Evolutionary conservation across 2,329 filamentous ascomycete genomes (phyloP), one percentile per base, ranked within the genome.

Genomic region (Aureobasidium mangrovei): DNA sequence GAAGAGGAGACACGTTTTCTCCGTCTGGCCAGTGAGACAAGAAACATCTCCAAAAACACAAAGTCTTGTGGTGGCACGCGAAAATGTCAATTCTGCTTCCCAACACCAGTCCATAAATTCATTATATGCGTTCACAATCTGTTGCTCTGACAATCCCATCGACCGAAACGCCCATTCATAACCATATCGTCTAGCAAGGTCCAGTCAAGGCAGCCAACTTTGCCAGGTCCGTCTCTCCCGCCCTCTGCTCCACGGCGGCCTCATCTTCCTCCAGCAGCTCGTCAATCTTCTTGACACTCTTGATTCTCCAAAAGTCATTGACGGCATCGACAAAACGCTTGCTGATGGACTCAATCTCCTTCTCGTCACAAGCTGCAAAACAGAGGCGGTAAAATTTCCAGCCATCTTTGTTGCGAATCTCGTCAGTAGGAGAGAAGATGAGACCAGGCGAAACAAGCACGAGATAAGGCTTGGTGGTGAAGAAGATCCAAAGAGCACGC

Each of bases 331-430:
- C 82, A 63, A 94, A 83, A 28, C 84, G 71, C 64, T 79, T 71
- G 5, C 80, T 82, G 58, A 83, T 81, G 4, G 70, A 69, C 27
- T 77, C 78, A 4, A 95, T 73, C 39, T 85, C 80, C 38, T 85
- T 82, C 53, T 85, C 84, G n/a, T 80, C 75, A 69, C 90, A 85
- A 1, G 90, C 88, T 1, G 88, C 89, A 70, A 95, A 96, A 70
- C 88, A 95, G 35, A 96, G 65, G 10, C 91, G 75, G 67, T 83
- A 83, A 66, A 84, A 91, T 60, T 79, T 78, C 82, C 85, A 91
- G 2, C 82, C 85, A 40, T 79, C 73, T 55, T 75, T 70, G 4
- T 74, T 70, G 12, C 68, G 65, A 36, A 91, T 79, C 60, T 82
- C 73, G 0, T 78, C 70, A 0, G 79, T 85, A 1, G 88, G 80